These are phyloP conservation scores for Phytopythium oedochilum DNA, from an alignment of 352 stramenopile species.

Conservation along the genomic window DNA sequence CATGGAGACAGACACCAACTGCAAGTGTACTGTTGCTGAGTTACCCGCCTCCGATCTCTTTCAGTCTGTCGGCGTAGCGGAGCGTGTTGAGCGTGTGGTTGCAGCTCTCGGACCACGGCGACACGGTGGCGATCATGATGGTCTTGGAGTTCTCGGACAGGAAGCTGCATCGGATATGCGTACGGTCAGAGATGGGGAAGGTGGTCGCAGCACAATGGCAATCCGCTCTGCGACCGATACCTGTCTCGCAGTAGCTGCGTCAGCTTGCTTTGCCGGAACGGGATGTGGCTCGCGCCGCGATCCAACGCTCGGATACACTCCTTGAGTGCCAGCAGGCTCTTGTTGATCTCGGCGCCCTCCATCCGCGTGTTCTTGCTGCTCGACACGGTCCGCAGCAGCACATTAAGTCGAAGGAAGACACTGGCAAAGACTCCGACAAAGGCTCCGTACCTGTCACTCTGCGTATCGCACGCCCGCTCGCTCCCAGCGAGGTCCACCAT, in stretches of 20 bases:
- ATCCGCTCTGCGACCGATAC: too few relatives aligned
- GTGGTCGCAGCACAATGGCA: too few relatives aligned
- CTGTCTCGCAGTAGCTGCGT: conserved; percentile 90
- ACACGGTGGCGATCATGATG: conserved; percentile 95
- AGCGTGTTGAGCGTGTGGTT: conserved; percentile 97
- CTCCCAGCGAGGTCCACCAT: conserved; percentile 94
- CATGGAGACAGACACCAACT: neutral
- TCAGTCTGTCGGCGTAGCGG: conserved; percentile 94
- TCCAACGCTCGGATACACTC: conserved; percentile 96
- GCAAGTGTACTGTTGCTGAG: neutral
- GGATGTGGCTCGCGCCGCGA: conserved; percentile 82
- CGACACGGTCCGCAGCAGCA: neutral
- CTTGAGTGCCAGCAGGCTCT: conserved; percentile 94
- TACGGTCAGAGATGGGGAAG: too few relatives aligned
- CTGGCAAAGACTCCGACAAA: neutral
- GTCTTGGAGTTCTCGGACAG: conserved; percentile 89
- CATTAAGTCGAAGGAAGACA: neutral
- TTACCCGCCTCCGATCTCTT: conserved; percentile 64
- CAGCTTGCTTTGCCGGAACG: conserved; percentile 94
- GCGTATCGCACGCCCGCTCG: conserved; percentile 92
- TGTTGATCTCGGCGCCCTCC: conserved; percentile 98
- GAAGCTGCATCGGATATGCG: too few relatives aligned
- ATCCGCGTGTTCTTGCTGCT: conserved; percentile 84
- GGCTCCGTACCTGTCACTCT: conserved; percentile 67
- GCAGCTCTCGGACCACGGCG: conserved; percentile 88